Conservation (phyloP, 1,139 yeast species). For the Blastobotrys raffinosifermentans region DNA sequence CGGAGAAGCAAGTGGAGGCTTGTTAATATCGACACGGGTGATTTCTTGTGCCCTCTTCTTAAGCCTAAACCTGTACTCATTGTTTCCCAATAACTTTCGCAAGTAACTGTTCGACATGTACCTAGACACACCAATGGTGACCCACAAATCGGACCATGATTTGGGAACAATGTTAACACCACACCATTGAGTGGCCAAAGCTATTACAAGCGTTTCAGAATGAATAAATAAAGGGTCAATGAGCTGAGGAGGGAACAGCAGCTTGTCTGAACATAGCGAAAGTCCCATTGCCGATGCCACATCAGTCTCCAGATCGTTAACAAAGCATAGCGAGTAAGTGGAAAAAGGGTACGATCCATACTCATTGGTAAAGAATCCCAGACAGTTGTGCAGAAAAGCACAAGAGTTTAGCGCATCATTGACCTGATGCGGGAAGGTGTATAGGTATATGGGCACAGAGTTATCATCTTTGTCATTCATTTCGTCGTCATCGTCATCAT, state of each 20-base stretch:
- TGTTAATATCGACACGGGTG: conserved; percentile 71
- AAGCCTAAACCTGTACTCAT: conserved; percentile 69
- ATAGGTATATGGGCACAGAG: conserved; percentile 46
- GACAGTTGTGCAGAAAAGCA: conserved; percentile 65
- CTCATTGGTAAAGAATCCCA: conserved; percentile 79
- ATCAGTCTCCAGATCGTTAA: conserved; percentile 49
- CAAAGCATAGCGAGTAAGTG: conserved; percentile 70
- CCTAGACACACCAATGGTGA: conserved; percentile 76
- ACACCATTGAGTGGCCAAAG: conserved; percentile 86
- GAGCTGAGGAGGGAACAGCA: conserved; percentile 69
- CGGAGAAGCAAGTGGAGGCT: conserved; percentile 72
- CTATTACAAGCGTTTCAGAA: conserved; percentile 62
- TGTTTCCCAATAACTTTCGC: conserved; percentile 68
- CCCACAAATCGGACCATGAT: conserved; percentile 83
- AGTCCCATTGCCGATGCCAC: conserved; percentile 68
- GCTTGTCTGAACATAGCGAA: conserved; percentile 54
- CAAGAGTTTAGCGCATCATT: conserved; percentile 69
- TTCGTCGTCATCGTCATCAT: conserved; percentile 37
- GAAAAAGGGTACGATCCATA: conserved; percentile 93
- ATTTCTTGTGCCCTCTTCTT: conserved; percentile 60
- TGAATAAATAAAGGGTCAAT: conserved; percentile 75
- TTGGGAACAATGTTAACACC: conserved; percentile 88
- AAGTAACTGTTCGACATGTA: conserved; percentile 77
- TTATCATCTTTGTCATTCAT: conserved; percentile 34
- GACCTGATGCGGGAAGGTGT: conserved; percentile 51